Conservation (phyloP, 129 eudicot genomes). For the Gnaphalium uliginosum region DNA sequence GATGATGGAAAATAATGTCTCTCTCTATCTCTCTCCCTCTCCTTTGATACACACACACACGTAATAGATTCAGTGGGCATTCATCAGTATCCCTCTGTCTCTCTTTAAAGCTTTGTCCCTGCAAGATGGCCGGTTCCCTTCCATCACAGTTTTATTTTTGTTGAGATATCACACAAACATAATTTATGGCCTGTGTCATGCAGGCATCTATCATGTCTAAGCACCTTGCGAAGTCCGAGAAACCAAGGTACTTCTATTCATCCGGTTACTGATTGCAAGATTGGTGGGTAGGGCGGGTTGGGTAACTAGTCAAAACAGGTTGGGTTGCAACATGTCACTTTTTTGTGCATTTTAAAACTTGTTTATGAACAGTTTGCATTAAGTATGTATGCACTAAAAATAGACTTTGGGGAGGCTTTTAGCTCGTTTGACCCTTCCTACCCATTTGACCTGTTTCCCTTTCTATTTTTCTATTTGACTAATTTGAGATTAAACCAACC, state of each 20-base stretch:
- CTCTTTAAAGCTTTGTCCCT: neutral
- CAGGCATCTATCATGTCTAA: slow-evolving; percentile 99
- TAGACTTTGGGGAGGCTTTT: neutral
- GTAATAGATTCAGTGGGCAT: neutral
- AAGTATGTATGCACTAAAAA: no score
- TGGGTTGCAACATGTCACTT: neutral
- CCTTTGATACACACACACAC: no score
- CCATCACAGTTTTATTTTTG: neutral
- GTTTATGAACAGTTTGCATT: no score
- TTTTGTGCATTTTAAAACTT: no score
- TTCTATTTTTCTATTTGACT: neutral
- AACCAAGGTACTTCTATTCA: slow-evolving; percentile 64
- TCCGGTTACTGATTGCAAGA: neutral
- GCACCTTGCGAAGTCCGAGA: slow-evolving; percentile 72
- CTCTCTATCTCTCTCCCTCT: no score
- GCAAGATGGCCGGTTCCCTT: neutral
- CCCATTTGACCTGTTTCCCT: slow-evolving; percentile 1
- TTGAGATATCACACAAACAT: neutral
- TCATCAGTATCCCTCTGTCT: neutral
- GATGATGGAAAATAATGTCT: neutral
- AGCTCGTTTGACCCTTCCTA: neutral
- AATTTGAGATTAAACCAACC: neutral
- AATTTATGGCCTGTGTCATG: slow-evolving; percentile 10
- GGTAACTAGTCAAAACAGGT: neutral
- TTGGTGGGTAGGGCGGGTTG: neutral